Evolutionary conservation across 495 filamentous ascomycete species (phyloP).

Genomic region (Trichoderma virens): DNA sequence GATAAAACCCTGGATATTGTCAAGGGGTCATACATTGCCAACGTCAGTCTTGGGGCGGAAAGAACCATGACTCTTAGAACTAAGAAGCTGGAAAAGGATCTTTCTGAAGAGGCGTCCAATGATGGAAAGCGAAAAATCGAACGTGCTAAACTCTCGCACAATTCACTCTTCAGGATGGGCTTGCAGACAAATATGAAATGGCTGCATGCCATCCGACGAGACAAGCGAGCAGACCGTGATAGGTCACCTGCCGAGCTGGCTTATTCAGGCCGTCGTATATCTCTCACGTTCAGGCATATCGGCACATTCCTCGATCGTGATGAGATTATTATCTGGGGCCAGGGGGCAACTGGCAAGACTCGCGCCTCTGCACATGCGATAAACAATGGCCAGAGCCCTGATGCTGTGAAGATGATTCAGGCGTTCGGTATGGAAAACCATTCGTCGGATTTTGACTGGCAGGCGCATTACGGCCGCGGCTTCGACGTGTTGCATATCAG

Average conservation of each 20-base stretch:
- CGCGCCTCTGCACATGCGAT: slow-evolving; percentile 49
- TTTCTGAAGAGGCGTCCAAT: background rate
- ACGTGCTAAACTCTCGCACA: slow-evolving; percentile 73
- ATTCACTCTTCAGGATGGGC: slow-evolving; percentile 79
- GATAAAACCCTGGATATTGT: slow-evolving; percentile 95
- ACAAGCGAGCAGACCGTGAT: slow-evolving; percentile 61
- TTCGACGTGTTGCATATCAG: slow-evolving; percentile 79
- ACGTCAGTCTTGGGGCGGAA: slow-evolving; percentile 86
- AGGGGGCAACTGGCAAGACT: slow-evolving; percentile 70
- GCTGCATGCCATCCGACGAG: slow-evolving; percentile 82
- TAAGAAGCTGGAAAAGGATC: slow-evolving; percentile 49
- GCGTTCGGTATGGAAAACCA: slow-evolving; percentile 87
- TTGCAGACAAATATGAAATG: slow-evolving; percentile 73
- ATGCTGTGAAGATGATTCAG: slow-evolving; percentile 61
- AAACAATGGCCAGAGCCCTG: slow-evolving; percentile 56
- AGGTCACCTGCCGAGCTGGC: slow-evolving; percentile 65
- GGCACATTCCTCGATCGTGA: slow-evolving; percentile 68
- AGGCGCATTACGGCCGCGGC: slow-evolving; percentile 64
- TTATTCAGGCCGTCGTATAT: slow-evolving; percentile 71
- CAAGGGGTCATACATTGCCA: slow-evolving; percentile 73
- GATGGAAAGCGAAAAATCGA: slow-evolving; percentile 35
- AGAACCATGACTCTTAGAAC: slow-evolving; percentile 84
- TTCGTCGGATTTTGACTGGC: slow-evolving; percentile 66
- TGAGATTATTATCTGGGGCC: slow-evolving; percentile 73
- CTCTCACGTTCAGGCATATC: slow-evolving; percentile 86